These are phyloP conservation scores for Pseudoturritis turrita DNA, from an alignment of 345 rosid genomes.

Conservation along the genomic window DNA sequence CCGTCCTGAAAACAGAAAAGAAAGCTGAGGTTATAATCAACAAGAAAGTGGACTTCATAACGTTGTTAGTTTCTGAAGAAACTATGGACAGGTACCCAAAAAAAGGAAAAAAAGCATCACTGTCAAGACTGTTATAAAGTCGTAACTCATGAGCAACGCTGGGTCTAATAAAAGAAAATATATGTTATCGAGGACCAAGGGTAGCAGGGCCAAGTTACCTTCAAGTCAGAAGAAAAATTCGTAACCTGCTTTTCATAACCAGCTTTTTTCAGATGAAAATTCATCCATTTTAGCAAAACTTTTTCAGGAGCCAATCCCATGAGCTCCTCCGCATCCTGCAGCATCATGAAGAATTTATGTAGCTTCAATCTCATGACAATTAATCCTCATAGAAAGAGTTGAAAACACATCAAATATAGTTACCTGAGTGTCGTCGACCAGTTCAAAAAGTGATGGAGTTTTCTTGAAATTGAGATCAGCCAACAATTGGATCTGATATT, in stretches of 20 bases:
- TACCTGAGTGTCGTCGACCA: constrained; percentile 83
- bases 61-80: neutral
- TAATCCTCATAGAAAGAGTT: neutral
- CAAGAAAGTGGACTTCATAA: neutral
- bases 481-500: constrained; percentile 79
- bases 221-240: constrained; percentile 89
- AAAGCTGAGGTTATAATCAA: constrained; percentile 18
- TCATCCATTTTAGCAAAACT: constrained; percentile 97
- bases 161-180: neutral
- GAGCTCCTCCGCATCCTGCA: constrained; percentile 97
- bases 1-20: constrained; percentile 61
- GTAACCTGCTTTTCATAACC: constrained; percentile 88
- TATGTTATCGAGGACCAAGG: neutral
- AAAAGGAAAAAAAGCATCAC: neutral
- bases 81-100: neutral
- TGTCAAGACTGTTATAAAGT: neutral
- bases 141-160: neutral
- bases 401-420: neutral
- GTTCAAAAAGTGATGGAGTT: constrained; percentile 89
- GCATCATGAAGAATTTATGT: neutral
- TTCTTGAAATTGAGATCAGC: constrained; percentile 93
- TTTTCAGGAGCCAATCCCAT: constrained; percentile 89
- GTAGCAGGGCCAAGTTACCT: constrained; percentile 48
- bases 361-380: constrained; percentile 9
- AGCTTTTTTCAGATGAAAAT: constrained; percentile 90